Evolutionary conservation across 805 yeast genomes (phyloP).

Genomic region (Cyberlindnera nakhonratchasimensis): DNA sequence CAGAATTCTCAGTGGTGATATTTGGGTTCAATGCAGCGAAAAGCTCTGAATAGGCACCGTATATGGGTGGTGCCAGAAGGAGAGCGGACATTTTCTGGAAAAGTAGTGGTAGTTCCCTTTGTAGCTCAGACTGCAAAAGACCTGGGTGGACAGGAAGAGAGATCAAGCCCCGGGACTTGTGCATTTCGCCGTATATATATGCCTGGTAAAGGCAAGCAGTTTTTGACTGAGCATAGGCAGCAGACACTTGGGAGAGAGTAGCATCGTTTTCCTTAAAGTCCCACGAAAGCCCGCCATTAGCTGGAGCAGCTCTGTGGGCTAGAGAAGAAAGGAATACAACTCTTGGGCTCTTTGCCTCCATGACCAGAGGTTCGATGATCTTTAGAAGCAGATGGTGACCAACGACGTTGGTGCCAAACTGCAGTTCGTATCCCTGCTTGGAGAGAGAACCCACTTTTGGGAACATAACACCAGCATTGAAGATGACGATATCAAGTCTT

Average conservation of each 20-base stretch:
- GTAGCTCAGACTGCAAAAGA: constrained; percentile 32
- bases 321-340: constrained; percentile 45
- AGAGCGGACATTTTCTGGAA: neutral
- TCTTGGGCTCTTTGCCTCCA: constrained; percentile 36
- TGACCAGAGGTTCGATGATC: constrained; percentile 36
- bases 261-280: constrained; percentile 25
- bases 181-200: constrained; percentile 32
- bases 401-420: constrained; percentile 44
- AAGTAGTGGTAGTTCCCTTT: constrained; percentile 22
- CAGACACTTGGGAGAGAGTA: neutral
- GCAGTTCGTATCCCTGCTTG: constrained; percentile 43
- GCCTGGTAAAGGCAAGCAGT: constrained; percentile 38
- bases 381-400: constrained; percentile 45
- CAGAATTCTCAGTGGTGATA: constrained; percentile 26
- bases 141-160: constrained; percentile 42
- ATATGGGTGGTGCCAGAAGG: constrained; percentile 5
- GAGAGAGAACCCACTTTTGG: constrained; percentile 37
- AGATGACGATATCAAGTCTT: constrained; percentile 35
- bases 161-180: constrained; percentile 30
- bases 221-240: constrained; percentile 40
- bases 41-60: constrained; percentile 44
- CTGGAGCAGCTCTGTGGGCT: constrained; percentile 32
- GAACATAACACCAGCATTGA: constrained; percentile 45
- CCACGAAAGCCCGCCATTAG: constrained; percentile 34
- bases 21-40: constrained; percentile 40